Percentiles rank a stretch among this genome's conserved stretches.
phyloP scores from a whole-genome alignment of 176 grass and related monocot species.

The Avena eriantha region DNA sequence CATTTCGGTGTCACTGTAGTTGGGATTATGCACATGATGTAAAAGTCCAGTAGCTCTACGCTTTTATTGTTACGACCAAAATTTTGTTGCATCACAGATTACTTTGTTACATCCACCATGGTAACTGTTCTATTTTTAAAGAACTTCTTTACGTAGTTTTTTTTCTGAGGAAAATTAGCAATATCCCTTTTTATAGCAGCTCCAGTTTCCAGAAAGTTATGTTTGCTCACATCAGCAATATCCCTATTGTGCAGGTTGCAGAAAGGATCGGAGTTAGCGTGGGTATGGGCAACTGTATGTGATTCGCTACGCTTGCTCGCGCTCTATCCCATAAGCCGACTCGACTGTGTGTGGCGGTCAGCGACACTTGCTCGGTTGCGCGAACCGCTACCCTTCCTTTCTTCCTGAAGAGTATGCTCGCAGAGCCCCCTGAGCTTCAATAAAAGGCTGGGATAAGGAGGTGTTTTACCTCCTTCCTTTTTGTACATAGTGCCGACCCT shows the following conservation, averaged over 20 bases:
- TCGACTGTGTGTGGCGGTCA: not conserved
- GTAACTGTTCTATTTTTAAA: not conserved
- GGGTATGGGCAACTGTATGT: conserved; percentile 2
- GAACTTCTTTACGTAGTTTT: not conserved
- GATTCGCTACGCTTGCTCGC: not conserved
- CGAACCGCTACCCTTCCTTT: not conserved
- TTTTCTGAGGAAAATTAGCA: not conserved
- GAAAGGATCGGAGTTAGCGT: conserved; percentile 61
- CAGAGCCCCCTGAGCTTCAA: conserved; percentile 7
- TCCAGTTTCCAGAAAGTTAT: not conserved
- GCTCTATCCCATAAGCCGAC: not conserved
- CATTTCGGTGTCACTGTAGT: not conserved
- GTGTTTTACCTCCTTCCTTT: not conserved
- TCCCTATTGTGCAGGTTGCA: conserved; percentile 42
- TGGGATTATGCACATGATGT: not conserved
- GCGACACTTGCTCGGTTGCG: not conserved
- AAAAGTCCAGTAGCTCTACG: not conserved
- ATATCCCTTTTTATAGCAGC: not conserved
- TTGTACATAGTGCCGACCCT: conserved; percentile 45
- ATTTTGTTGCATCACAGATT: not conserved
- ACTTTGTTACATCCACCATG: not conserved
- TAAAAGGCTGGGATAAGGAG: conserved; percentile 18
- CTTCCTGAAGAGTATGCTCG: conserved; percentile 16
- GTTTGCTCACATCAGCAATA: not conserved
- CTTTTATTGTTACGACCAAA: not conserved